Conservation (phyloP, 2,329 filamentous ascomycete genomes). For the Shiraia sp. region DNA sequence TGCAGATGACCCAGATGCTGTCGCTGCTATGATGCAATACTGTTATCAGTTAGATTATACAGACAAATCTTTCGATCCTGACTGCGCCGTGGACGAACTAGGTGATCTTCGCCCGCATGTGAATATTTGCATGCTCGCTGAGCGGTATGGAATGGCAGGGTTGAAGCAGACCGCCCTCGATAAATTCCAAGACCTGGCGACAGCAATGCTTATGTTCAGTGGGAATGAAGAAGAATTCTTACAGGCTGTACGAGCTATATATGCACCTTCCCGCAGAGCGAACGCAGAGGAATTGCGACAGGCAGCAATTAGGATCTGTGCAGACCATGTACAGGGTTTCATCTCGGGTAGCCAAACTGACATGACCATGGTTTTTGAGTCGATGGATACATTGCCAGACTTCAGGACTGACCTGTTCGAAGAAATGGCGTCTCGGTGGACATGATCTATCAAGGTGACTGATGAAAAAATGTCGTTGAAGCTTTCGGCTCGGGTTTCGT, state of each 20-base stretch:
- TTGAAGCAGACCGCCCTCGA: conserved; percentile 28
- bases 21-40: conserved; percentile 41
- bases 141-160: conserved; percentile 31
- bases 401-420: conserved; percentile 36
- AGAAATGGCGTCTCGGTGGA: conserved; percentile 32
- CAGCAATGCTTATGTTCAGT: conserved; percentile 22
- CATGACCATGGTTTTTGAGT: conserved; percentile 29
- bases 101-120: conserved; percentile 30
- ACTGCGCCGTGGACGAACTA: conserved; percentile 21
- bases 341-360: conserved; percentile 31
- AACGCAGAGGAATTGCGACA: conserved; percentile 26
- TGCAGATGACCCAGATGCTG: conserved; percentile 34
- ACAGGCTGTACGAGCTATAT: conserved; percentile 30
- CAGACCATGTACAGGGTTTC: conserved; percentile 33
- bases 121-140: conserved; percentile 34
- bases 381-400: conserved; percentile 36
- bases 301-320: conserved; percentile 29
- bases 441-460: conserved; percentile 6
- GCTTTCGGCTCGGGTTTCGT: neutral
- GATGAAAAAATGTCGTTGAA: conserved; percentile 1
- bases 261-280: conserved; percentile 23
- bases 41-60: conserved; percentile 37
- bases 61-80: conserved; percentile 24
- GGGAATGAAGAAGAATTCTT: conserved; percentile 30
- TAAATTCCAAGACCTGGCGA: conserved; percentile 31